Conservation (phyloP, 176 grass and related monocot species). For the Dendrocalamus sinicus region DNA sequence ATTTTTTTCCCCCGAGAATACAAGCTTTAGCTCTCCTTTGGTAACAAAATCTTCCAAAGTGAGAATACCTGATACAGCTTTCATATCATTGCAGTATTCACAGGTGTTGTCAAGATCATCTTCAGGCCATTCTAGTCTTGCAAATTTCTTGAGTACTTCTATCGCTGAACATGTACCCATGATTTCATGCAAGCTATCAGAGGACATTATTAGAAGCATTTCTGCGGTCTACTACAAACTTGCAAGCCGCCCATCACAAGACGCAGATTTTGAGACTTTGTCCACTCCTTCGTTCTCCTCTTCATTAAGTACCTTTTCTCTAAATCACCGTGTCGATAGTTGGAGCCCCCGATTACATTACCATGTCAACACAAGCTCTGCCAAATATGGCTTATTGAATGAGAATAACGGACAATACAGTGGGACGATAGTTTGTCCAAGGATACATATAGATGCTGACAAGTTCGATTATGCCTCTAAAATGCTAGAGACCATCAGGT, state of each 20-base stretch:
- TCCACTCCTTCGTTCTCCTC: constrained; percentile 68
- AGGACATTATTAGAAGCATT: constrained; percentile 89
- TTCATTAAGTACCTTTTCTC: constrained; percentile 69
- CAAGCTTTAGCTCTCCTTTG: background rate
- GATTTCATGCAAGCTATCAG: constrained; percentile 82
- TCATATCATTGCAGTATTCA: constrained; percentile 38
- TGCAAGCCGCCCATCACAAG: constrained; percentile 48
- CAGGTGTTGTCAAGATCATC: constrained; percentile 60
- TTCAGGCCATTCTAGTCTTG: constrained; percentile 71
- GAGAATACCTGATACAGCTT: constrained; percentile 30
- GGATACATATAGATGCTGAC: constrained; percentile 82
- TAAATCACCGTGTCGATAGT: constrained; percentile 45
- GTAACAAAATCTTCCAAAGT: background rate
- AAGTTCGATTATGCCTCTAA: constrained; percentile 92
- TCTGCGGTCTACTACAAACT: constrained; percentile 80
- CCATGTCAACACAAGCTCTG: constrained; percentile 44
- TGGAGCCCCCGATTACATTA: constrained; percentile 62
- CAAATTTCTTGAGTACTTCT: constrained; percentile 74
- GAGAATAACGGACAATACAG: constrained; percentile 49
- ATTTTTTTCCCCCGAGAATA: background rate
- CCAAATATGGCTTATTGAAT: constrained; percentile 42
- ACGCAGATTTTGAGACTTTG: constrained; percentile 44
- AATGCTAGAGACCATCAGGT: constrained; percentile 93
- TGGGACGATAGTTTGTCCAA: constrained; percentile 67
- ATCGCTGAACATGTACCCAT: constrained; percentile 66